phyloP scores from a whole-genome alignment of 768 basidiomycete genomes.

The Boletus eberwhitei region DNA sequence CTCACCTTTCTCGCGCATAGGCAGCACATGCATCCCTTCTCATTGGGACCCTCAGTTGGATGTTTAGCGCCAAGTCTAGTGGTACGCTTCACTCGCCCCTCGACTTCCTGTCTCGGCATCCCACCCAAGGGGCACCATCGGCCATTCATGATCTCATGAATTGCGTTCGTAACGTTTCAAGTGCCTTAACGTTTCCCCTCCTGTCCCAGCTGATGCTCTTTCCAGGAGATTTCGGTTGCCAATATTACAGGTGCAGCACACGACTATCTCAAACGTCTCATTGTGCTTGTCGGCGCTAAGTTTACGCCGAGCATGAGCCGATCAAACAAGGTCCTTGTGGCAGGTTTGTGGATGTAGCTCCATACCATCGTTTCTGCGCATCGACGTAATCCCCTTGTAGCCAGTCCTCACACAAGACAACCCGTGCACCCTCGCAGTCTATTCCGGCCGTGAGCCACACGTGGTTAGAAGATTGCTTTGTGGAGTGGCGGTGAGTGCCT shows the following conservation, averaged over 20 bases:
- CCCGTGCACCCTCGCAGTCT: conserved; percentile 72
- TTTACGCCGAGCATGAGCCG: conserved; percentile 83
- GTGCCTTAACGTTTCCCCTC: neutral
- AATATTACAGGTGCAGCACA: conserved; percentile 86
- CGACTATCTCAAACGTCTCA: conserved; percentile 85
- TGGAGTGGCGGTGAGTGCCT: conserved; percentile 57
- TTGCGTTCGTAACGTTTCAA: conserved; percentile 47
- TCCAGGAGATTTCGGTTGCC: conserved; percentile 75
- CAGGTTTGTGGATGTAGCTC: conserved; percentile 62
- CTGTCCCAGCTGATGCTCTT: neutral
- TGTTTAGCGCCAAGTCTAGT: conserved; percentile 71
- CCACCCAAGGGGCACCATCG: conserved; percentile 64
- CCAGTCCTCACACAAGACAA: conserved; percentile 53
- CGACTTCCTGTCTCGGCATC: conserved; percentile 82
- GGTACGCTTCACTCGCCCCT: conserved; percentile 60
- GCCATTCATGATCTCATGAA: conserved; percentile 55
- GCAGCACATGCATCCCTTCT: conserved; percentile 43
- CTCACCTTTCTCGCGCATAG: conserved; percentile 33
- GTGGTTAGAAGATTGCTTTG: conserved; percentile 90
- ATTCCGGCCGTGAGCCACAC: conserved; percentile 86
- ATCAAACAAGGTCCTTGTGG: conserved; percentile 76
- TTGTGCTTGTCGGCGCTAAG: conserved; percentile 68
- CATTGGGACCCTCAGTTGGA: conserved; percentile 80
- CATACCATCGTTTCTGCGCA: neutral
- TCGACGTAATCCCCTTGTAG: conserved; percentile 19